Conservation (phyloP, 2,329 filamentous ascomycete genomes). For the Plenodomus lindquistii region DNA sequence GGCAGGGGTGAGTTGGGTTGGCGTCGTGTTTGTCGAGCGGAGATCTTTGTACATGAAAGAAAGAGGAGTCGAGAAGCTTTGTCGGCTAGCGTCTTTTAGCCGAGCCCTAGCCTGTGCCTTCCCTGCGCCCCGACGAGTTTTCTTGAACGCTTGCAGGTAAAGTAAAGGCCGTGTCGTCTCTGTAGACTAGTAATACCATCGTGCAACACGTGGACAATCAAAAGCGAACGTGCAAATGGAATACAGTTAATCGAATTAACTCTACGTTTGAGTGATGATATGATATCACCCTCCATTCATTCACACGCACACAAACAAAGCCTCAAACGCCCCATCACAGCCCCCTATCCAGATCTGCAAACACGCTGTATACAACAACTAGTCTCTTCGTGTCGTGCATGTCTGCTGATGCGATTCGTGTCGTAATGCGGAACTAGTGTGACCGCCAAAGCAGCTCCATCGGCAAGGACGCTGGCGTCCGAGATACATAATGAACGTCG, state of each 20-base stretch:
- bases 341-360: constrained; percentile 16
- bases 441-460: constrained; percentile 10
- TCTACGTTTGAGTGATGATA: too few species aligned
- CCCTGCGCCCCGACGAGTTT: background rate
- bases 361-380: constrained; percentile 12
- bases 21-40: constrained; percentile 13
- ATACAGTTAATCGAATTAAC: too few species aligned
- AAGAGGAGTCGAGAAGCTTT: constrained; percentile 10
- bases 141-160: background rate
- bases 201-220: background rate
- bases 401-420: constrained; percentile 27
- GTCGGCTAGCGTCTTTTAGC: constrained; percentile 2
- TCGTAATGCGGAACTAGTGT: background rate
- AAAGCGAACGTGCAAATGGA: too few species aligned
- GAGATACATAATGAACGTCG: background rate
- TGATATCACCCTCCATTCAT: too few species aligned
- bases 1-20: too few species aligned
- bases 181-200: too few species aligned
- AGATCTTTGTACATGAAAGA: constrained; percentile 17
- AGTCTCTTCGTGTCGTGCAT: constrained; percentile 24
- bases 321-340: constrained; percentile 6
- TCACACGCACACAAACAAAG: too few species aligned
- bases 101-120: background rate
- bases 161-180: background rate
- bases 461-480: constrained; percentile 3